phyloP scores from a whole-genome alignment of 2,329 filamentous ascomycete genomes.

The Trichophyton simii region DNA sequence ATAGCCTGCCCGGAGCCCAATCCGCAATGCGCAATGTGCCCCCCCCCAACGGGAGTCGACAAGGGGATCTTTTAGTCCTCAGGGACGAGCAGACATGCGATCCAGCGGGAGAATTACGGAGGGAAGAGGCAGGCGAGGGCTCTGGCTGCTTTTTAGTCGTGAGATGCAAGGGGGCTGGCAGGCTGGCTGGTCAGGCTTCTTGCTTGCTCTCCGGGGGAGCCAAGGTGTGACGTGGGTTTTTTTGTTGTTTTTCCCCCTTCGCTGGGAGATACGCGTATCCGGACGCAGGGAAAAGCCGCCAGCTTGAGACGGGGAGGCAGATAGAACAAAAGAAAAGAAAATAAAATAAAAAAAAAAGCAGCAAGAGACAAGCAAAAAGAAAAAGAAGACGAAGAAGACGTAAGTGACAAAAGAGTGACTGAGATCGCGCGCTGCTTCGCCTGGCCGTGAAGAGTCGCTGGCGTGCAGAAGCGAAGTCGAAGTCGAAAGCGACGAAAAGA shows the following conservation, averaged over 20 bases:
- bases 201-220: background rate
- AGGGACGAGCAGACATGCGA: background rate
- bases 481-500: slow-evolving; percentile 9
- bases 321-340: slow-evolving; percentile 9
- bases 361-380: background rate
- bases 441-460: background rate
- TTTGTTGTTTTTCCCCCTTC: background rate
- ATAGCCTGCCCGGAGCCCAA: background rate
- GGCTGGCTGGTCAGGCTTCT: background rate
- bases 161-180: background rate
- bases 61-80: background rate
- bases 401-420: slow-evolving; percentile 15
- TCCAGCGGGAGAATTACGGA: background rate
- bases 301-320: background rate
- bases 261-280: background rate
- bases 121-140: background rate
- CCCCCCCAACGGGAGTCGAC: background rate
- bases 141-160: background rate
- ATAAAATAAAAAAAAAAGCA: slow-evolving; percentile 9
- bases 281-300: background rate
- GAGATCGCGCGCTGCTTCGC: slow-evolving; percentile 13
- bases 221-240: slow-evolving; percentile 1
- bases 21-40: background rate
- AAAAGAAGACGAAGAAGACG: background rate
- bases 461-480: background rate